Base-by-base conservation (phyloP, 805 yeast species). In the Ogataea trehalophila region DNA sequence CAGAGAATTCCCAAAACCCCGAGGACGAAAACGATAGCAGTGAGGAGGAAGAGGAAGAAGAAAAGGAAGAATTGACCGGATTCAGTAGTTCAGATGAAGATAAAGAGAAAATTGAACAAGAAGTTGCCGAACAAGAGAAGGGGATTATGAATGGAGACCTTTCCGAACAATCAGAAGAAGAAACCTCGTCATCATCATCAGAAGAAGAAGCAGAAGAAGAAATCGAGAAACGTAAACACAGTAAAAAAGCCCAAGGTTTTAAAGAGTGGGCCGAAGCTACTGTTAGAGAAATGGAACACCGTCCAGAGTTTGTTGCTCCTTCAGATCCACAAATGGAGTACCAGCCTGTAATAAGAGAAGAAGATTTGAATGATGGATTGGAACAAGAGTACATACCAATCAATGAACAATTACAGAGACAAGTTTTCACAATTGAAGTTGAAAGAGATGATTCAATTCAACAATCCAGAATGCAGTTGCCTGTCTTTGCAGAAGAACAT, bases 401-500 rank as follows among this genome's bases (percentile, higher is more conserved):
- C 6, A 74, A 84, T 59, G 79, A 76, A 45, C 58, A 68, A 0
- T 58, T 75, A 18, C 53, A 73, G 33, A 72, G 96, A 58, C 76
- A 81, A 50, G 82, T 92, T 0, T 77, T 76, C 47, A 86, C 69
- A 50, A 92, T 90, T 8, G 71, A 79, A 15, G 85, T 92, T 0
- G 72, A 74, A 9, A 75, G 99, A 57, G 61, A 80, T 2, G 78
- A 75, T 0, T 83, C 77, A 26, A 78, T 92, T 20, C 95, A 89
- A 60, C 62, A 71, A 18, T 74, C 74, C 33, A 73, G 99, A 52
- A 71, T 81, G 68, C 76, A 81, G 44, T 70, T 94, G 17, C 99
- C 99, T 0, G 97, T 94, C 0, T 86, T 79, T 52, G 84, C 84
- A 6, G 96, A 89, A 65, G 99, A 94, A 60, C 96, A 88, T 63